Conservation (phyloP, 345 rosid genomes). For the Raphanus raphanistrum region DNA sequence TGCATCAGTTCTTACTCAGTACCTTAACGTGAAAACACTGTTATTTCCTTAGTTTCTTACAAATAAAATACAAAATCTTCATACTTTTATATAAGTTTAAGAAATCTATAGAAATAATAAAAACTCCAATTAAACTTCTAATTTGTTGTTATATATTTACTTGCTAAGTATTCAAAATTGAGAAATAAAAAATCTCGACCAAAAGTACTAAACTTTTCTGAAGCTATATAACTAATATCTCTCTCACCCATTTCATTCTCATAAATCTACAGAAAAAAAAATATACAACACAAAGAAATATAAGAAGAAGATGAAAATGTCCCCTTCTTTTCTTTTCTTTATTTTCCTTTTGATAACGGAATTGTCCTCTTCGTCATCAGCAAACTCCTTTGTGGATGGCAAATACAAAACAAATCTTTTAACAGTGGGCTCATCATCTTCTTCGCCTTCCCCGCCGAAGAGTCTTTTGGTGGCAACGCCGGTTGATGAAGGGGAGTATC, state of each 20-base stretch:
- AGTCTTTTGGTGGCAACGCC: constrained; percentile 71
- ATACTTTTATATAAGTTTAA: not conserved
- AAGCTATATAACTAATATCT: constrained; percentile 2
- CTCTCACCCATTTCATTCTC: constrained; percentile 17
- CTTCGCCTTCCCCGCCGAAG: constrained; percentile 57
- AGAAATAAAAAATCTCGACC: constrained; percentile 13
- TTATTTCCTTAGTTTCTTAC: not conserved
- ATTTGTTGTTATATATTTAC: not conserved
- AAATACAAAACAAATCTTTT: constrained; percentile 44
- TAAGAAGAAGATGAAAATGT: not conserved
- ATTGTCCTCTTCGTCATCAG: constrained; percentile 35
- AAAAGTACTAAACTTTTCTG: not conserved
- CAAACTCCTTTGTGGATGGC: constrained; percentile 50
- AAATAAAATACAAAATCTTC: not conserved
- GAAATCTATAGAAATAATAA: not conserved
- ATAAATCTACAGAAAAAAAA: constrained; percentile 9
- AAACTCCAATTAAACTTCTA: not conserved
- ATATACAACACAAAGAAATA: not conserved
- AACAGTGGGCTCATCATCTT: constrained; percentile 39
- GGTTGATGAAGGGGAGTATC: constrained; percentile 63
- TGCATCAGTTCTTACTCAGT: not conserved
- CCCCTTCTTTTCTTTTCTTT: not conserved
- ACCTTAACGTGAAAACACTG: not conserved
- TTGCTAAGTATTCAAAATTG: not conserved
- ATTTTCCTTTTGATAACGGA: not conserved